These are phyloP conservation scores for Pseudogymnoascus sp. DNA, from an alignment of 2,329 filamentous ascomycete species.

Conservation along the genomic window DNA sequence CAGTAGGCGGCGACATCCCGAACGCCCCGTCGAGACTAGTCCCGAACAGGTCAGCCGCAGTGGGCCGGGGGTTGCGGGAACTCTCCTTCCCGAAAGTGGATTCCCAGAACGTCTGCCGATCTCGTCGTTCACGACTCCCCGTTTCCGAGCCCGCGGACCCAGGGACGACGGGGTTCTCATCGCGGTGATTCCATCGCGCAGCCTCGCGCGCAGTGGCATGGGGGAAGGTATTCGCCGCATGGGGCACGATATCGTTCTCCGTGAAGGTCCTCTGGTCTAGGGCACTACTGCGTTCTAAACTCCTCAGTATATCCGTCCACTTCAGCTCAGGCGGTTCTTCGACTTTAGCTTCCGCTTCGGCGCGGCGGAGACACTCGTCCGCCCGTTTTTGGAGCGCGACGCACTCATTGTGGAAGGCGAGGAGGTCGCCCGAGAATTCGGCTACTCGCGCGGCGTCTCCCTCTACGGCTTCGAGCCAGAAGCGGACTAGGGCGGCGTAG, in stretches of 20 bases:
- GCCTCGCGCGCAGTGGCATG: background rate
- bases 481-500: conserved; percentile 71
- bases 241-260: conserved; percentile 1
- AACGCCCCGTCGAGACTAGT: background rate
- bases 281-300: conserved; percentile 14
- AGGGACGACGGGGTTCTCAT: background rate
- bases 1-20: conserved; percentile 16
- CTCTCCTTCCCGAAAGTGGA: conserved; percentile 25
- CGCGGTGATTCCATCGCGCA: background rate
- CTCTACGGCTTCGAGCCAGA: conserved; percentile 58
- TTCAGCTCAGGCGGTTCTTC: conserved; percentile 20
- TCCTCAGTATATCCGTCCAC: conserved; percentile 24
- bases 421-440: conserved; percentile 22
- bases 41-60: conserved; percentile 9
- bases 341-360: conserved; percentile 17
- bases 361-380: conserved; percentile 26
- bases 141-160: conserved; percentile 21
- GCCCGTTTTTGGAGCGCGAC: conserved; percentile 24
- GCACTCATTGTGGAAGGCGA: conserved; percentile 26
- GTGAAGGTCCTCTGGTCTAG: background rate
- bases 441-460: conserved; percentile 11
- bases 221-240: background rate
- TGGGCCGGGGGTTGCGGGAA: conserved; percentile 17
- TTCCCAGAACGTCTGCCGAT: conserved; percentile 28
- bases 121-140: conserved; percentile 17